phyloP scores from a whole-genome alignment of 2,329 filamentous ascomycete species.

The Fusarium veterinarium region DNA sequence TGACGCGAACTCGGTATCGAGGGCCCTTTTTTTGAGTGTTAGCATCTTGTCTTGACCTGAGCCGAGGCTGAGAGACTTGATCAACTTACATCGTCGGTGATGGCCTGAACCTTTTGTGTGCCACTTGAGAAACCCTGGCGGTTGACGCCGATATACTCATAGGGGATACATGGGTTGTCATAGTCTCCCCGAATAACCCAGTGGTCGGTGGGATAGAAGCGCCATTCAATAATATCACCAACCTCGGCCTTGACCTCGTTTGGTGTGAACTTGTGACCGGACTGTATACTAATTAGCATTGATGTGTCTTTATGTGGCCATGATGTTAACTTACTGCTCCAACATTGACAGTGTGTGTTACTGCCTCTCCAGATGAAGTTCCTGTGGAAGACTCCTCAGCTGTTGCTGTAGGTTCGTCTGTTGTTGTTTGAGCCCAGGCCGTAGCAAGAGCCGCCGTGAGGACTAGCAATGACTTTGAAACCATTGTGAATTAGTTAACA shows the following conservation, averaged over 20 bases:
- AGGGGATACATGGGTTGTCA: slow-evolving; percentile 71
- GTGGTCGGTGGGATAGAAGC: slow-evolving; percentile 72
- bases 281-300: slow-evolving; percentile 27
- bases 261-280: slow-evolving; percentile 49
- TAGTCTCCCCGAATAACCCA: slow-evolving; percentile 72
- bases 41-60: neutral
- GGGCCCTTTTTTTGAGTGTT: slow-evolving; percentile 50
- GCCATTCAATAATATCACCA: slow-evolving; percentile 66
- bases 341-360: slow-evolving; percentile 43
- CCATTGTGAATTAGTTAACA: slow-evolving; percentile 27
- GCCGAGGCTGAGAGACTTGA: neutral
- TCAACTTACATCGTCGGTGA: slow-evolving; percentile 57
- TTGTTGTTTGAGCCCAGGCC: slow-evolving; percentile 33
- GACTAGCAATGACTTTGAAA: slow-evolving; percentile 32
- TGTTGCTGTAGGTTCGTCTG: slow-evolving; percentile 29
- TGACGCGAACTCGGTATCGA: slow-evolving; percentile 59
- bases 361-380: slow-evolving; percentile 29
- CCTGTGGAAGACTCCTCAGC: slow-evolving; percentile 23
- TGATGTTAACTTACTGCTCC: slow-evolving; percentile 36
- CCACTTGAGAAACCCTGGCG: slow-evolving; percentile 66
- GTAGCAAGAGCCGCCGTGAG: slow-evolving; percentile 24
- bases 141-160: slow-evolving; percentile 62
- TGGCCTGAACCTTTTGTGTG: slow-evolving; percentile 57
- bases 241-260: slow-evolving; percentile 49
- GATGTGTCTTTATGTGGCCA: too few species aligned